Evolutionary conservation across 2,329 filamentous ascomycete species (phyloP).

Genomic region (Phyllosticta citribraziliensis): DNA sequence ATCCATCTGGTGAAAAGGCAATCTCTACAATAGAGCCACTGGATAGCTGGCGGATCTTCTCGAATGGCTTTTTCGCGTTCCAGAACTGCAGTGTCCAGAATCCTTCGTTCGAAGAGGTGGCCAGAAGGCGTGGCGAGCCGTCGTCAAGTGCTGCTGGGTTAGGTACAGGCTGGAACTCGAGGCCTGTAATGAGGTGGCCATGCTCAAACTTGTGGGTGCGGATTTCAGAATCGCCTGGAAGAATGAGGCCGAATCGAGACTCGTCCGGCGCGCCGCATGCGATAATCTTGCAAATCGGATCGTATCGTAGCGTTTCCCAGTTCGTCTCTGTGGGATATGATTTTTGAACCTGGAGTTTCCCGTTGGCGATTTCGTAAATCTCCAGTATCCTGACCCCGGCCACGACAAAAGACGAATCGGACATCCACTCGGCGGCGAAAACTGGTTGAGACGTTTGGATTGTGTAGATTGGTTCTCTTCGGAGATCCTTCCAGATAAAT

Average conservation of each 20-base stretch:
- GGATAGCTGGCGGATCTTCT: conserved; percentile 20
- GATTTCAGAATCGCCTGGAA: conserved; percentile 23
- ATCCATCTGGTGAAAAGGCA: conserved; percentile 35
- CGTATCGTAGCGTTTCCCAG: conserved; percentile 31
- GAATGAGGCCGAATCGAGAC: conserved; percentile 25
- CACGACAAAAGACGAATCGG: conserved; percentile 33
- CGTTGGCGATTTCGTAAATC: conserved; percentile 25
- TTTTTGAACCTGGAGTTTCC: conserved; percentile 16
- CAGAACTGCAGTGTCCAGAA: conserved; percentile 27
- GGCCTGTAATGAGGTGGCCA: conserved; percentile 28
- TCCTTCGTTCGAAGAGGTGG: conserved; percentile 32
- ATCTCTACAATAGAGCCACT: conserved; percentile 30
- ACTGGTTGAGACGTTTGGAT: conserved; percentile 32
- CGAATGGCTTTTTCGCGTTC: conserved; percentile 28
- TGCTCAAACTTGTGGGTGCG: conserved; percentile 22
- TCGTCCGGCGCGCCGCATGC: conserved; percentile 21
- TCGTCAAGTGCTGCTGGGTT: conserved; percentile 12
- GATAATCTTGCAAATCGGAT: conserved; percentile 31
- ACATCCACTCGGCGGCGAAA: conserved; percentile 36
- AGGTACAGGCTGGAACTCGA: conserved; percentile 30
- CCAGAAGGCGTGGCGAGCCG: conserved; percentile 24
- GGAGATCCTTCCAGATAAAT: conserved; percentile 25
- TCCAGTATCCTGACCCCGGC: conserved; percentile 32
- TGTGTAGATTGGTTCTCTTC: conserved; percentile 30
- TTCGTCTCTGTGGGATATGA: conserved; percentile 23